These are phyloP conservation scores for Jamesozyma jinghongensis DNA, from an alignment of 805 yeast genomes.

Conservation along the genomic window DNA sequence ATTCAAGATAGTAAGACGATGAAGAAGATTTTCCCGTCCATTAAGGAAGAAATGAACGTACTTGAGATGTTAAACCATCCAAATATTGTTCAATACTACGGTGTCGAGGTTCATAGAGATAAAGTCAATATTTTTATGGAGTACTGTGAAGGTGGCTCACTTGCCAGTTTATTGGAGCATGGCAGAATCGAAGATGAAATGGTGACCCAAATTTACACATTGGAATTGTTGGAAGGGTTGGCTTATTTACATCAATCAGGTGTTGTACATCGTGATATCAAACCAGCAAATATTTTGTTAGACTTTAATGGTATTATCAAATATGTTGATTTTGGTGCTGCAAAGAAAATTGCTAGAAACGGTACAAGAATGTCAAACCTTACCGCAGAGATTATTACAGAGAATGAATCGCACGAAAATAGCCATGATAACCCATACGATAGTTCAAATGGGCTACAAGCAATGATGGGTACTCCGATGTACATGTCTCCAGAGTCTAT, in stretches of 20 bases:
- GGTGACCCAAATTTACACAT: conserved; percentile 79
- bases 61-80: conserved; percentile 93
- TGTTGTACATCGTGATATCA: conserved; percentile 92
- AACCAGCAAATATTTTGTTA: conserved; percentile 85
- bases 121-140: conserved; percentile 95
- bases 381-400: neutral
- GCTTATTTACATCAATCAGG: conserved; percentile 92
- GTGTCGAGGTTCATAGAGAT: conserved; percentile 95
- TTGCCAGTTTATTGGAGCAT: conserved; percentile 75
- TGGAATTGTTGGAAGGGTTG: conserved; percentile 90
- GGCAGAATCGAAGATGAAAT: conserved; percentile 94
- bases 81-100: conserved; percentile 90
- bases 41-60: conserved; percentile 94
- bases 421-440: conserved; percentile 9
- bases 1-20: conserved; percentile 83
- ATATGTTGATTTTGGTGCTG: conserved; percentile 97
- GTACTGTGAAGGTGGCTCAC: conserved; percentile 91
- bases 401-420: neutral
- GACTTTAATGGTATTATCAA: conserved; percentile 91
- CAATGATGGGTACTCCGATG: conserved; percentile 88
- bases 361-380: conserved; percentile 31
- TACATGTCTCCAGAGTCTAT: conserved; percentile 98
- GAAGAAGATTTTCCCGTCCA: conserved; percentile 73
- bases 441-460: conserved; percentile 13
- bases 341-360: conserved; percentile 69